These are phyloP conservation scores for Acanthamoeba royreba DNA, from an alignment of 208 protist species.

Conservation along the genomic window DNA sequence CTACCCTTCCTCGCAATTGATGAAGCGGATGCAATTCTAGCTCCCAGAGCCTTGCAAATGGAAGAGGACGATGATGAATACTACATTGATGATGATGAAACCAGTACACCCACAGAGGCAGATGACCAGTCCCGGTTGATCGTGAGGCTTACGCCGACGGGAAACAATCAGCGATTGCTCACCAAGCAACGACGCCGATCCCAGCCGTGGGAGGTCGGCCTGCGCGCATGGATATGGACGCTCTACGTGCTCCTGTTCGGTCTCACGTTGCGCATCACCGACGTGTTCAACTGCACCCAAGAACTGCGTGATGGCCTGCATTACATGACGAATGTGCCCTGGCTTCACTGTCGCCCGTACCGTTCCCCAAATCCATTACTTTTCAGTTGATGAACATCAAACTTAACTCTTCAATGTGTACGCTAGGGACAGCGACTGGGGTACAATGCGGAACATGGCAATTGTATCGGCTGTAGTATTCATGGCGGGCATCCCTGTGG, in stretches of 20 bases:
- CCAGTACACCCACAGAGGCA: no score
- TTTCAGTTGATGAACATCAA: not conserved
- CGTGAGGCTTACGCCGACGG: not conserved
- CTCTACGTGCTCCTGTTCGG: not conserved
- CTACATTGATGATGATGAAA: no score
- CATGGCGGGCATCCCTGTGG: not conserved
- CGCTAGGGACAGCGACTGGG: not conserved
- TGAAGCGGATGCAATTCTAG: no score
- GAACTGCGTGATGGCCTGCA: not conserved
- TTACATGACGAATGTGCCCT: not conserved
- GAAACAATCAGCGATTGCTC: not conserved
- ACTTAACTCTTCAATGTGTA: not conserved
- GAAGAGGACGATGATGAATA: no score
- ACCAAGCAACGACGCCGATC: not conserved
- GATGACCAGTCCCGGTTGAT: no score
- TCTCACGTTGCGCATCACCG: not conserved
- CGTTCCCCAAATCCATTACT: not conserved
- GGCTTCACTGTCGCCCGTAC: not conserved
- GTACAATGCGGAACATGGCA: not conserved
- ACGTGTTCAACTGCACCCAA: not conserved
- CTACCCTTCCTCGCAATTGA: no score
- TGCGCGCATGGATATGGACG: not conserved
- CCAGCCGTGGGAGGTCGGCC: not conserved
- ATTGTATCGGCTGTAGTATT: not conserved
- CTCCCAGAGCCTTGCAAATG: no score